These are phyloP conservation scores for Talaromyces sp. DNA, from an alignment of 2,329 filamentous ascomycete species.

Conservation along the genomic window DNA sequence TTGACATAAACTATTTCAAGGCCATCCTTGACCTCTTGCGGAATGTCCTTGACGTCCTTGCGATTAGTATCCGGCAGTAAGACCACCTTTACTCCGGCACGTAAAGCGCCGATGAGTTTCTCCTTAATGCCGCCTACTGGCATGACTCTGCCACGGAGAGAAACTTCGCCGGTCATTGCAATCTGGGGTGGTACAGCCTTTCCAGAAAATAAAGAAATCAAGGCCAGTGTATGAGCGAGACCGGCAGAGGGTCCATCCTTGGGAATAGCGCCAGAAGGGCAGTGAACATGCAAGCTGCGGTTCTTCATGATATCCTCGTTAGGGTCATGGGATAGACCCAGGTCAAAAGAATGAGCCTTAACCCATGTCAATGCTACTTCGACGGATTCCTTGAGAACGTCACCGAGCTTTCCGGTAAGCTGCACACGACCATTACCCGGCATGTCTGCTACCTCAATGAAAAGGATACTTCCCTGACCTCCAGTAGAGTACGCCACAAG, in stretches of 20 bases:
- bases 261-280: constrained; percentile 87
- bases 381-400: constrained; percentile 94
- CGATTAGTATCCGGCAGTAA: constrained; percentile 81
- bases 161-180: constrained; percentile 84
- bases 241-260: constrained; percentile 85
- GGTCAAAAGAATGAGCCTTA: constrained; percentile 87
- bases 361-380: constrained; percentile 97
- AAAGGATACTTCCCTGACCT: constrained; percentile 91
- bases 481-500: constrained; percentile 92
- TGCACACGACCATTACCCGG: constrained; percentile 88
- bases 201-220: constrained; percentile 84
- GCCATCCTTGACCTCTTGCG: constrained; percentile 80
- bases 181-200: constrained; percentile 84
- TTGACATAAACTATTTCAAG: constrained; percentile 84
- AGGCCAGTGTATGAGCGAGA: constrained; percentile 86
- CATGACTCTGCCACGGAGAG: constrained; percentile 81
- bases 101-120: constrained; percentile 90
- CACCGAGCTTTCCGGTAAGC: constrained; percentile 91
- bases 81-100: constrained; percentile 92
- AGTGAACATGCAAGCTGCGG: constrained; percentile 92
- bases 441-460: constrained; percentile 98
- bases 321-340: constrained; percentile 75
- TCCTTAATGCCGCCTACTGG: constrained; percentile 98
- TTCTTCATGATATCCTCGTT: constrained; percentile 94
- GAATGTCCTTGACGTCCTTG: constrained; percentile 89